phyloP scores from a whole-genome alignment of 1,284 basidiomycete species.

The Omphalotus olearius region DNA sequence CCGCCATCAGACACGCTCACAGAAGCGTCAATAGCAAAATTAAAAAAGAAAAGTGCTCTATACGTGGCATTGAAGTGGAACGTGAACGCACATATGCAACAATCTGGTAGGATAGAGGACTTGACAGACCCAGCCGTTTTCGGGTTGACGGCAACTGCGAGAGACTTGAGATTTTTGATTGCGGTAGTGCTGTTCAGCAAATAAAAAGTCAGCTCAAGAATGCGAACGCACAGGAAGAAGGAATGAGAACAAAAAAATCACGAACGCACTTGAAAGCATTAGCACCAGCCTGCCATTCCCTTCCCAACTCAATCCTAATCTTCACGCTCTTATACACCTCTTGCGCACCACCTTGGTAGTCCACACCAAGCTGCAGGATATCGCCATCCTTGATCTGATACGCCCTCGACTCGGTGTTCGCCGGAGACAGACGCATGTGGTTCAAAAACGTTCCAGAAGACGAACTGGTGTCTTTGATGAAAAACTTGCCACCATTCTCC shows the following conservation, averaged over 20 bases:
- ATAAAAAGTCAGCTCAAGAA: conserved; percentile 1
- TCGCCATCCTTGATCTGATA: conserved; percentile 91
- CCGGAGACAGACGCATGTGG: conserved; percentile 77
- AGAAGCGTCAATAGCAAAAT: no score
- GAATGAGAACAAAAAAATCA: neutral
- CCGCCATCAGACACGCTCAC: no score
- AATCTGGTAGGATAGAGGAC: conserved; percentile 69
- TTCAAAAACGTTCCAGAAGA: conserved; percentile 96
- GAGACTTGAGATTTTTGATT: conserved; percentile 74
- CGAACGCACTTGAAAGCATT: conserved; percentile 92
- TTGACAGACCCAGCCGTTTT: conserved; percentile 14
- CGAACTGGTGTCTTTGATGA: conserved; percentile 87
- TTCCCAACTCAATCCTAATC: conserved; percentile 88
- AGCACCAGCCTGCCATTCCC: conserved; percentile 85
- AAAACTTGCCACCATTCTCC: conserved; percentile 64
- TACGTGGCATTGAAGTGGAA: neutral
- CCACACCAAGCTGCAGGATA: conserved; percentile 93
- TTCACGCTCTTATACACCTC: conserved; percentile 98
- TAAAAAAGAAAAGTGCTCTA: neutral
- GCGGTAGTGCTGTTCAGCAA: conserved; percentile 61
- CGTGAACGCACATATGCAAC: conserved; percentile 80
- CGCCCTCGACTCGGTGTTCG: conserved; percentile 78
- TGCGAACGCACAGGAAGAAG: neutral
- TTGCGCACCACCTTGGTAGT: conserved; percentile 97
- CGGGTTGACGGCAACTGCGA: conserved; percentile 41